Evolutionary conservation across 2,329 filamentous ascomycete species (phyloP), one percentile per base, ranked within the genome.

Genomic region (Neoarthrinium moseri): DNA sequence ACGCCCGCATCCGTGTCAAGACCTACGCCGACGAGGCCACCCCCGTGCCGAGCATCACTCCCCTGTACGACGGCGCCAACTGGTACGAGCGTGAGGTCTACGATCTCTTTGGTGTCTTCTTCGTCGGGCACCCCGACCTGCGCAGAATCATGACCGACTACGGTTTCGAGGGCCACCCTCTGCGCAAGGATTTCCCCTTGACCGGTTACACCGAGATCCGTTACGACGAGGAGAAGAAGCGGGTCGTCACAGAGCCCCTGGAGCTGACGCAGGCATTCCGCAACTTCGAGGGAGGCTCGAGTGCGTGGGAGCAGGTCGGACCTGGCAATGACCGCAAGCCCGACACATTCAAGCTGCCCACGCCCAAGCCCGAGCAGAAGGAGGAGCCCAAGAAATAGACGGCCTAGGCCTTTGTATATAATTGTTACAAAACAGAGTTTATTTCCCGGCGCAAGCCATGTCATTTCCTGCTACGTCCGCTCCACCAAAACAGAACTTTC

Each of bases 171-270:
- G 94, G 94, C 43, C 94, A 99, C 73, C 94, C 94, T 33, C 74
- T 99, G 65, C 83, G 95, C 64, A 99, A 99, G 76, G 94, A 99
- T 67, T 99, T 99, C 75, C 94, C 94, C 18, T 74, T 99, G 67
- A 96, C 94, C 3, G 94, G 94, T 38, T 99, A 99, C 76, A 99
- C 94, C 26, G 95, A 99, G 75, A 87, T 99, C 57, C 82, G 94
- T 63, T 99, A 95, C 65, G 94, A 99, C 58, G 94, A 99, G 74
- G 95, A 99, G 80, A 99, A 96, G 88, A 99, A 99, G 84, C 84
- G 94, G 52, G 96, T 99, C 65, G 92, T 99, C 50, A 92, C 95
- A 24, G 95, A 99, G 78, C 94, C 95, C 32, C 78, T 99, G 40
- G 94, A 99, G 76, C 81, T 99, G 70, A 97, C 94, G 12, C 94